A percentile compares a stretch with the other conserved stretches of the same genome.
These are phyloP conservation scores for Penicillium canescens DNA, from an alignment of 495 filamentous ascomycete genomes.

Conservation along the genomic window DNA sequence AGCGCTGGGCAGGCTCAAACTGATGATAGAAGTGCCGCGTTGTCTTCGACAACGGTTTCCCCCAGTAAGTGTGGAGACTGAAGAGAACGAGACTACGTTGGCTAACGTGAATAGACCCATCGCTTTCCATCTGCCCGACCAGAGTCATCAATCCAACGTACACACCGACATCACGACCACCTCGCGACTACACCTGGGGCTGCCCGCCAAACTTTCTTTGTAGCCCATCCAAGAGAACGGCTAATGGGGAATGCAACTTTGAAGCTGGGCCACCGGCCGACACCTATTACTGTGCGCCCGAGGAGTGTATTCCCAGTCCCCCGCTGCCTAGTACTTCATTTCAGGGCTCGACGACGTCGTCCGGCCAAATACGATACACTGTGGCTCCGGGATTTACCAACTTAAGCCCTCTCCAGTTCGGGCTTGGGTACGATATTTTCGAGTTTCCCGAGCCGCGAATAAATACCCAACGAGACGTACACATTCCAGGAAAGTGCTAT, in stretches of 20 bases:
- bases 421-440: conserved; percentile 8
- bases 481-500: conserved; percentile 11
- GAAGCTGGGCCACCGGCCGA: conserved; percentile 14
- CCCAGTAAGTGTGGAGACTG: not conserved
- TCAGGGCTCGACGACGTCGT: not conserved
- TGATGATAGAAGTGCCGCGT: too few relatives aligned
- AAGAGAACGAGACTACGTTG: too few relatives aligned
- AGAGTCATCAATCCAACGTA: conserved; percentile 4
- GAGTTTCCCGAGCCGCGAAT: not conserved
- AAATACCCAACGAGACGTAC: not conserved
- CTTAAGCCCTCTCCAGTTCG: conserved; percentile 10
- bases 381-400: conserved; percentile 13
- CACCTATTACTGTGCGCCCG: conserved; percentile 16
- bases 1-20: too few relatives aligned
- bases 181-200: conserved; percentile 4
- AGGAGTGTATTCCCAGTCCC: conserved; percentile 17
- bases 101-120: not conserved
- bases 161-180: not conserved
- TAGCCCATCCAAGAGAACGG: conserved; percentile 11
- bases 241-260: conserved; percentile 12
- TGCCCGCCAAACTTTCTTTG: conserved; percentile 2
- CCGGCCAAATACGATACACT: not conserved
- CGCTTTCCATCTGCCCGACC: conserved; percentile 4
- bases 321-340: not conserved
- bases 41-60: too few relatives aligned